A percentile compares a stretch with the other conserved stretches of the same genome.
Evolutionary conservation across 768 basidiomycete genomes (phyloP).

Genomic region (Termitomyces eurrhizus): DNA sequence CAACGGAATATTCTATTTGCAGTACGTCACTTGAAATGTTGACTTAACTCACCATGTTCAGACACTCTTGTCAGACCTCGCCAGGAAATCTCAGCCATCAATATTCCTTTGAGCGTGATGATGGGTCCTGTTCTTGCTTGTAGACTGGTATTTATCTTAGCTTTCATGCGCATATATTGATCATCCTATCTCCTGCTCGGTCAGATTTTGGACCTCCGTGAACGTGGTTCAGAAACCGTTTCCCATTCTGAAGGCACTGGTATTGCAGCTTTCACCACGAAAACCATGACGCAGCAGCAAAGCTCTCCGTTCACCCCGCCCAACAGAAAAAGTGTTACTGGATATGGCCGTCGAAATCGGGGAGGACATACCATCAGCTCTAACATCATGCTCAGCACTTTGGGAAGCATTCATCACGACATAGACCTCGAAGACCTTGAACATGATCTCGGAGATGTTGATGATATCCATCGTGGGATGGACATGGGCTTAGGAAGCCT

Average conservation of each 20-base stretch:
- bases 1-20: constrained; percentile 85
- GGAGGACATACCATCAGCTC: constrained; percentile 53
- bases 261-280: constrained; percentile 62
- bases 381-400: constrained; percentile 59
- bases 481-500: constrained; percentile 49
- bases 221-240: constrained; percentile 77
- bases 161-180: constrained; percentile 6
- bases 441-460: constrained; percentile 52
- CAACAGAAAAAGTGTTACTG: constrained; percentile 38
- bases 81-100: constrained; percentile 79
- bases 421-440: constrained; percentile 45
- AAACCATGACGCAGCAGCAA: constrained; percentile 53
- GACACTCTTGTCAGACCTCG: constrained; percentile 50
- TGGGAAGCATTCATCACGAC: constrained; percentile 55
- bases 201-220: constrained; percentile 77
- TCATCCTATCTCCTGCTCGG: not conserved
- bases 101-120: constrained; percentile 84
- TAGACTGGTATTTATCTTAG: constrained; percentile 48
- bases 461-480: constrained; percentile 52
- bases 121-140: constrained; percentile 77
- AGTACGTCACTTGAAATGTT: constrained; percentile 39
- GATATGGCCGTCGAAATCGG: constrained; percentile 33
- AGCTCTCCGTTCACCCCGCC: constrained; percentile 53
- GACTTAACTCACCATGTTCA: not conserved
- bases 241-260: constrained; percentile 72